Conservation (phyloP, 371 early-diverging fungal species). For the Haplosporangium sp. region DNA sequence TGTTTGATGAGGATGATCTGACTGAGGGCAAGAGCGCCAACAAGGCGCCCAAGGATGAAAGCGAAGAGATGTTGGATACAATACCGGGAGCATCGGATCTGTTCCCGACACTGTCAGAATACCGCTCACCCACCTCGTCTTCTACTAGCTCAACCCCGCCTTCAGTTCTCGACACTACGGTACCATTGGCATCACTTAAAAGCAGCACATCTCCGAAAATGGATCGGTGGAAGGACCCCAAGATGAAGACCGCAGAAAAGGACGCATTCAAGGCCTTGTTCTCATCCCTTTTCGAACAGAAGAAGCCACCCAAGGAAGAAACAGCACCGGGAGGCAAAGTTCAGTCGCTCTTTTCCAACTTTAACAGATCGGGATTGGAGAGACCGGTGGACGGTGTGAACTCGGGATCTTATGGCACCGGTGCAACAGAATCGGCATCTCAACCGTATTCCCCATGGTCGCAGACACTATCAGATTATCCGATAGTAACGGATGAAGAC, state of each 20-base stretch:
- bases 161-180: not conserved
- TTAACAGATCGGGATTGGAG: constrained; percentile 33
- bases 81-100: constrained; percentile 39
- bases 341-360: constrained; percentile 51
- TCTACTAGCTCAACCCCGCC: not conserved
- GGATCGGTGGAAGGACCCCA: constrained; percentile 50
- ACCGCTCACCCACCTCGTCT: constrained; percentile 6
- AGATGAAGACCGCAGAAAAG: constrained; percentile 34
- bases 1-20: constrained; percentile 51
- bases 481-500: not conserved
- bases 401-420: too few relatives aligned
- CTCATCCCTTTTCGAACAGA: constrained; percentile 47
- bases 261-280: constrained; percentile 51
- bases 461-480: not conserved
- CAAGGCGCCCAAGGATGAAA: not conserved
- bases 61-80: constrained; percentile 31
- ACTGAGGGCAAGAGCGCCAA: constrained; percentile 5
- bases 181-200: not conserved
- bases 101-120: constrained; percentile 30
- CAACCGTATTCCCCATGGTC: not conserved
- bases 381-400: not conserved
- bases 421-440: not conserved
- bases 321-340: constrained; percentile 6
- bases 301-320: constrained; percentile 10
- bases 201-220: not conserved